Evolutionary conservation across 139 green algal genomes (phyloP), one percentile per base, ranked within the genome.

Genomic region (Tetratostichococcus sp.): DNA sequence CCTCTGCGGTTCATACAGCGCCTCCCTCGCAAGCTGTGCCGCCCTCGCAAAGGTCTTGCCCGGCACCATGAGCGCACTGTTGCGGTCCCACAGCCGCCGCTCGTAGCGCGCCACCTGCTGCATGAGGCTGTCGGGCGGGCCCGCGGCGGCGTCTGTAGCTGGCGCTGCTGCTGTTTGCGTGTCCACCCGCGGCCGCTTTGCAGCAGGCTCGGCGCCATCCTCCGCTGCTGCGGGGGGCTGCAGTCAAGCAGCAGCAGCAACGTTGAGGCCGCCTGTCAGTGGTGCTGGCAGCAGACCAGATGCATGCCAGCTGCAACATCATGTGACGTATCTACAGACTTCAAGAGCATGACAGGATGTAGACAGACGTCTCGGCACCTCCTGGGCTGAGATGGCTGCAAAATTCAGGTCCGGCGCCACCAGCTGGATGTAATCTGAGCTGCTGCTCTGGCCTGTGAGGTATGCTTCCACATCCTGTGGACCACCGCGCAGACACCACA

Each of bases 11-110:
- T 77, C 17, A 22, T 30, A 30, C 35, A 31, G 16, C 35, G 69
- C 69, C 1, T 43, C 35, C 19, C 34, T 4, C 1, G 69, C 34
- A 23, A 31, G 26, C 69, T 35, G 77, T 8, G 30, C 31, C 57
- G 79, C 79, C 28, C 35, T 73, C 17, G 74, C 65, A 57, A 86
- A 86, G 77, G 25, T 80, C 34, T 75, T 73, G 4, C 78, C 75
- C 14, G 85, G 85, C 35, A 86, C 77, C 22, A 57, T 72, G 43
- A 89, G 75, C 83, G 86, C 85, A 66, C n/a, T 83, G 77, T 89
- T 89, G 35, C 85, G 82, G 69, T 89, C 83, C 3, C 85, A 72
- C n/a, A 89, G 72, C 43, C 43, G 59, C 26, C 77, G 71, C 71
- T 82, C 77, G 33, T 32, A 30, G 25, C 31, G 50, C 23, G 11